Evolutionary conservation across 176 grass and related monocot species (phyloP), one percentile per base, ranked within the genome.

Genomic region (Aegilops longissima): DNA sequence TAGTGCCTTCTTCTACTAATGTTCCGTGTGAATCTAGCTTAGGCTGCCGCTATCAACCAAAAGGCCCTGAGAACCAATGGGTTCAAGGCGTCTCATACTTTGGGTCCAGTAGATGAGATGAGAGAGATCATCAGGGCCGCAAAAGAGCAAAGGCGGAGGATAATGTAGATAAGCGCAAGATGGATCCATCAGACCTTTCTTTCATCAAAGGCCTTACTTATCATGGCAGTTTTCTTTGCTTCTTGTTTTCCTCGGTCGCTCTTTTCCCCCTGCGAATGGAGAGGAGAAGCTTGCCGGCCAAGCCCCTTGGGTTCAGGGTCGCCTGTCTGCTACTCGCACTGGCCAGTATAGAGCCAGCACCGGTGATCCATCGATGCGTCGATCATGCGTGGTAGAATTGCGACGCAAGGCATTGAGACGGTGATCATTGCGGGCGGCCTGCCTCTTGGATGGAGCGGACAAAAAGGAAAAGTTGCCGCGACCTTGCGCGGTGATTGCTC

Each of bases 381-480:
- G 13, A 6, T 17, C 14, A 9, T 40, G 33, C 54, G 6, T 14
- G 69, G 67, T 71, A 79, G 51, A 72, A 82, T 78, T 78, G 78
- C 9, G 51, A 63, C 8, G 7, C 80, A 78, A 88, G 51, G 21
- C 88, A 81, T 35, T 31, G 77, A 44, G 61, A 49, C 30, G 75
- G 27, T 29, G 66, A 89, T 79, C 75, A 51, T 76, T 35, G 59
- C 63, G 42, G 42, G 59, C 63, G 44, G 44, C 2, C 24, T 44
- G 65, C 65, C 65, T 82, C 51, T 54, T 54, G 51, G 51, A 54
- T 0, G 51, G 5, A 54, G 44, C 4, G 89, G 33, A 68, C 84
- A 45, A 90, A 82, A 90, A 78, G 79, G 24, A 36, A 83, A 90
- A 83, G 74, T 18, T 34, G 54, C 56, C n/a, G 42, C 36, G 17